These are phyloP conservation scores for Panus rudis DNA, from an alignment of 768 basidiomycete genomes.

Conservation along the genomic window DNA sequence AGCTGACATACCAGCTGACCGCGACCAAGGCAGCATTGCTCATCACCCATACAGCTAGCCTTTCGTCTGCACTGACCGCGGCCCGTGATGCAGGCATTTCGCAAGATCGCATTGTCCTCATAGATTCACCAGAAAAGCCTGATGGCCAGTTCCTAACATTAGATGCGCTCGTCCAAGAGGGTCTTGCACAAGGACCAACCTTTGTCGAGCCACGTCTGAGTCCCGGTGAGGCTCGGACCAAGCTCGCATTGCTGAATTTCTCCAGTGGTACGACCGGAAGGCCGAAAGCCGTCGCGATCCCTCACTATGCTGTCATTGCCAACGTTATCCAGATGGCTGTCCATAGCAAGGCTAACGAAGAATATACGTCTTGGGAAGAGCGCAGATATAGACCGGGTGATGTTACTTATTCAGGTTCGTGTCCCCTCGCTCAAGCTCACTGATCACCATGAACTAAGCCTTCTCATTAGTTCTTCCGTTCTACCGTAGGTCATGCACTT, in stretches of 20 bases:
- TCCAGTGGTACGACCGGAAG: conserved; percentile 73
- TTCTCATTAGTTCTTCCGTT: conserved; percentile 21
- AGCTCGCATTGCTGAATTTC: conserved; percentile 66
- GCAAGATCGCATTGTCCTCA: conserved; percentile 15
- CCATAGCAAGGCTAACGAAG: conserved; percentile 18
- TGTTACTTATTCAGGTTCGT: conserved; percentile 44
- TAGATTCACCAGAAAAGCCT: conserved; percentile 13
- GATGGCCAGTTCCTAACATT: conserved; percentile 29
- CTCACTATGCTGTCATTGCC: conserved; percentile 30
- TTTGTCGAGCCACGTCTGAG: conserved; percentile 47
- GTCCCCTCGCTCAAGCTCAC: neutral
- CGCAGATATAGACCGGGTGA: conserved; percentile 48
- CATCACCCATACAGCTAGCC: conserved; percentile 18
- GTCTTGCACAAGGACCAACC: conserved; percentile 29
- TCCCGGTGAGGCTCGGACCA: conserved; percentile 58
- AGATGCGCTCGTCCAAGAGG: conserved; percentile 41
- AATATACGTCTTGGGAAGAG: conserved; percentile 31
- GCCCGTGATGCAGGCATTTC: conserved; percentile 16
- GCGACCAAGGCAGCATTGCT: conserved; percentile 20
- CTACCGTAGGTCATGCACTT: conserved; percentile 19
- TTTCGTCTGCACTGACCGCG: conserved; percentile 17
- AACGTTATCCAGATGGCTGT: conserved; percentile 25
- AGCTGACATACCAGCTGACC: conserved; percentile 26
- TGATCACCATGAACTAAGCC: conserved; percentile 5
- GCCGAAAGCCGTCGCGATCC: conserved; percentile 50